phyloP scores from a whole-genome alignment of 2,329 filamentous ascomycete genomes.

The Davidsoniella australis region DNA sequence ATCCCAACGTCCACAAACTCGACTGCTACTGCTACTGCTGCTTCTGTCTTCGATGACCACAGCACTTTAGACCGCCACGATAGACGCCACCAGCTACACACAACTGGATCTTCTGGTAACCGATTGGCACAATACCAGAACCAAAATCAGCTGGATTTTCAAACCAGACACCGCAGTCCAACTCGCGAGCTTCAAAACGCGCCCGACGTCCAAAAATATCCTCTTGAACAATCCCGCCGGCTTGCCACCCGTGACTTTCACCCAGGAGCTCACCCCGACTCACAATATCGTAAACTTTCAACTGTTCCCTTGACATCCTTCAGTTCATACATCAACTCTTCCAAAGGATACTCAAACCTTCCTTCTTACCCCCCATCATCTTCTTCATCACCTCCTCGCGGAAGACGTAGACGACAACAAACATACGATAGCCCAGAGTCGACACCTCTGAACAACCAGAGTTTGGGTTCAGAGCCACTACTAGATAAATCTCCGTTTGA shows the following conservation, averaged over 20 bases:
- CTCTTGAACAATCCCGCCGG: not conserved
- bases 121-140: no score
- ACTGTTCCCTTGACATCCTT: not conserved
- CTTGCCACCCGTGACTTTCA: not conserved
- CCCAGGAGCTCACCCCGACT: not conserved
- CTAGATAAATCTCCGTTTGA: not conserved
- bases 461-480: not conserved
- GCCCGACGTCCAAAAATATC: no score
- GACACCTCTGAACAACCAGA: not conserved
- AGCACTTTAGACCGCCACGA: no score
- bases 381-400: not conserved
- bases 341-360: not conserved
- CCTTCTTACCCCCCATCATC: not conserved
- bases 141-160: no score
- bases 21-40: no score
- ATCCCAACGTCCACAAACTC: no score
- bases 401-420: not conserved
- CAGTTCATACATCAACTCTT: not conserved
- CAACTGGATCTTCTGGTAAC: no score
- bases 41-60: no score
- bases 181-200: no score
- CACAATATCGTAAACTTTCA: not conserved
- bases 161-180: no score
- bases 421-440: not conserved
- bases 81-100: no score